Base-by-base conservation (phyloP, 345 rosid species). In the Camelina hispida region DNA sequence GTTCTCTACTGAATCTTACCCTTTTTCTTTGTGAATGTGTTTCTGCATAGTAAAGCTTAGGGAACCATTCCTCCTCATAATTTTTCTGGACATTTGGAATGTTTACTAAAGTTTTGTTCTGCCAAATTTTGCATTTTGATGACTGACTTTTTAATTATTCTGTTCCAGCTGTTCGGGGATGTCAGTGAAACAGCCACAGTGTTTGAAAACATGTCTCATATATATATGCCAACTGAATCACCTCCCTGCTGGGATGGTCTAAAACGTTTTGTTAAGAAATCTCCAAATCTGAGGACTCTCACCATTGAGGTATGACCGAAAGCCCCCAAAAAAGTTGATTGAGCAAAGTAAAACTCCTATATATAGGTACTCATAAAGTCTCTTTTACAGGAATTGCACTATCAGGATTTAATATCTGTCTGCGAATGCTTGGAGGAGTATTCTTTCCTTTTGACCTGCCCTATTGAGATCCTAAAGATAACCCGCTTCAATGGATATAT, bases 241-340 rank as follows among this genome's bases (percentile, higher is more conserved):
- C 1, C 1, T 54, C 0, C 13, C 20, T 62, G 68, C 0, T 62
- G 68, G 38, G 1, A 0, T 4, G 1, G 2, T 44, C 20, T 62
- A 10, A 9, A 38, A 38, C 40, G 3, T 37, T 37, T 62, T 34
- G 7, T 43, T 4, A 0, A 43, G 4, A 62, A 5, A 1, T 62
- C 52, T 43, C 52, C 68, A 62, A 62, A 62, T 62, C 68, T 62
- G 2, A 43, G 25, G 52, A 62, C 14, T 43, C 52, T 62, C 15
- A 44, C 20, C 38, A 44, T 63, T 5, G n/a, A 15, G 20, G 52
- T 62, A 22, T 2, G 52, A 22, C 52, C 51, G 0, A 60, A 9
- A 5, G 37, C 37, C 37, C 14, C 18, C 20, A 2, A 54, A 23
- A 54, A 22, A 28, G 16, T 38, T 12, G 11, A 18, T 13, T 38